Evolutionary conservation across 1,139 yeast genomes (phyloP), one percentile per base, ranked within the genome.

Genomic region (Hansenula lynferdii): DNA sequence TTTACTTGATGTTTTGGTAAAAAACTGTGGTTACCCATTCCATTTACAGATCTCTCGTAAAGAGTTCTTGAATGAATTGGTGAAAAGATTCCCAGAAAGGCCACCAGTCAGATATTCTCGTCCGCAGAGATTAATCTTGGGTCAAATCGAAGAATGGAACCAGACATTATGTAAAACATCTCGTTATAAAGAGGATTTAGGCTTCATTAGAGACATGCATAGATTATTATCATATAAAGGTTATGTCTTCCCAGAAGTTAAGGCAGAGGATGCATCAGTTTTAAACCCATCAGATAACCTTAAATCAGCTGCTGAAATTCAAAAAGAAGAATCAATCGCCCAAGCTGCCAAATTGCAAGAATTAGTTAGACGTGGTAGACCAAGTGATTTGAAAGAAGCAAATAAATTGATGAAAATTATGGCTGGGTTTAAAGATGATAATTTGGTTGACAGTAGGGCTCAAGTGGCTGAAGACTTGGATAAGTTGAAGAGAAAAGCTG

Each of bases 11-110:
- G 89, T 87, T 43, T 70, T 94, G 53, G 98, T 92, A 39, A 92
- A 92, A 65, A 92, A 92, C 64, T 92, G 99, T 67, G 98, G 98
- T 3, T 94, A 90, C 60, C 97, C 98, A 5, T 80, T 92, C 66
- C 98, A 92, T 49, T 70, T 92, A 40, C 98, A 94, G 64, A 86
- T 92, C 39, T 85, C 96, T 8, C 76, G 97, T 46, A 92, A 92
- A 63, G 98, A 92, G 58, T 92, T 92, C 53, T 70, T 92, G 56
- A 92, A 92, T 61, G 96, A 89, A 56, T 73, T 92, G 57, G 98
- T 92, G 25, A 84, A 86, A 53, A 67, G 90, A 58, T 94, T 92
- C 65, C 97, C 98, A 2, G 97, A 90, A 58, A 77, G 89, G 57
- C 98, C 98, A 4, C 96, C 97, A 2, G 65, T 82, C 47, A 75